phyloP scores from a whole-genome alignment of 306 rosid species.

The Hippophae tibetana region DNA sequence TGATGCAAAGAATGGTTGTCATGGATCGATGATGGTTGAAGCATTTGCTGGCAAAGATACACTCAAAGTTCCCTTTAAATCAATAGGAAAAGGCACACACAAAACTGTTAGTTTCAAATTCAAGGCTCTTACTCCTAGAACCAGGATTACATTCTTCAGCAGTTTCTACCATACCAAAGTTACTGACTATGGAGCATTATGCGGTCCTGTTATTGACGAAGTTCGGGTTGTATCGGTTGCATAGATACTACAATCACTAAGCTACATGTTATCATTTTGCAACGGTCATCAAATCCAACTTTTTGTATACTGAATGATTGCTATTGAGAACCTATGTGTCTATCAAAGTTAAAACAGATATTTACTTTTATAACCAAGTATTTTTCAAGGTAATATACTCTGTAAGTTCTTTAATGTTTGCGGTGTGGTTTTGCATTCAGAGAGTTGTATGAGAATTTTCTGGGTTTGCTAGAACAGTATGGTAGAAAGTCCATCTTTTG shows the following conservation, averaged over 20 bases:
- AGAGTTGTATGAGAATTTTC: no score
- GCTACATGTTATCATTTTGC: conserved; percentile 12
- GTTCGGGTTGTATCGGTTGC: conserved; percentile 45
- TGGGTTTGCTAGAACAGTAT: no score
- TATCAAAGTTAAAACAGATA: no score
- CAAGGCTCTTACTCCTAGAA: conserved; percentile 51
- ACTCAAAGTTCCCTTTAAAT: conserved; percentile 68
- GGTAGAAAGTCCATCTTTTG: no score
- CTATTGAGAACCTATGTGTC: no score
- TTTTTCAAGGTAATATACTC: conserved; percentile 14
- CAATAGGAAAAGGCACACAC: conserved; percentile 64
- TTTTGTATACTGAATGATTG: no score
- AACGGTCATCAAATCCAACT: not conserved
- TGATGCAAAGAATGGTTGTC: conserved; percentile 85
- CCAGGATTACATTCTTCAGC: conserved; percentile 87
- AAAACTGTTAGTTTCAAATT: conserved; percentile 48
- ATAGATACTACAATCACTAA: conserved; percentile 10
- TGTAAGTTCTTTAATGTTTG: not conserved
- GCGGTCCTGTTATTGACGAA: conserved; percentile 82
- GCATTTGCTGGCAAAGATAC: conserved; percentile 77
- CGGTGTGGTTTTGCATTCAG: not conserved
- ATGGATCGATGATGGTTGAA: conserved; percentile 88
- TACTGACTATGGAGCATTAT: conserved; percentile 75
- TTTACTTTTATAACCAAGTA: conserved; percentile 25
- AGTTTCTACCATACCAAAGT: conserved; percentile 74